Evolutionary conservation across 495 filamentous ascomycete genomes (phyloP), one percentile per base, ranked within the genome.

Genomic region (Neurospora tetrasperma): DNA sequence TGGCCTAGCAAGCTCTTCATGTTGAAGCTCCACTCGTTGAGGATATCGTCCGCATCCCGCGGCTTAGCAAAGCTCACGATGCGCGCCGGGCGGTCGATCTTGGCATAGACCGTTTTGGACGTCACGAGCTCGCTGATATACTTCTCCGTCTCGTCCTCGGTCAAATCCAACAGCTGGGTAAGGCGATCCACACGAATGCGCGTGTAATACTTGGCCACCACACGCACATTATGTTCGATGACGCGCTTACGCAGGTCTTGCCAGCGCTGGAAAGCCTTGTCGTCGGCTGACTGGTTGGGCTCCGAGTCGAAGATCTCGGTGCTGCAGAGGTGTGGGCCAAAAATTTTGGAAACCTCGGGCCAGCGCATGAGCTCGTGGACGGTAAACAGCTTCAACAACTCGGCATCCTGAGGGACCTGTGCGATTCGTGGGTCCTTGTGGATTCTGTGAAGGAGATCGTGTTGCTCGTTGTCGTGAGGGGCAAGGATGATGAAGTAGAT

Each of bases 1-100:
- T 96, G 82, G 12, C 94, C 96, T 72, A 99, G 85, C 74, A 99
- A 84, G 79, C 91, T 96, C 92, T 97, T 98, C 96, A 99, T 97
- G 79, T 97, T 95, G 77, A 90, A 92, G 82, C 94, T 97, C 96
- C 96, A 99, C 81, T 98, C 96, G 82, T 98, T 98, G 81, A 99
- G 84, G 70, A 97, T 91, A 81, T 99, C 96, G 81, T 98, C 96
- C n/a, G 94, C 93, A 83, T 96, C 93, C 75, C 95, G 88, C 66
- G 93, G 91, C 85, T 96, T 94, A 73, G 94, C 93, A 78, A 99
- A 99, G 82, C 87, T 96, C 75, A 98, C 93, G 73, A 98, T 86
- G 69, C 91, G 86, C 1, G 96, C 95, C 4, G 96, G 96, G 69
- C 96, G 90, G 82, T 99, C 96, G 76, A 99, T 99, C 84, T 96